phyloP scores from a whole-genome alignment of 768 basidiomycete species.

The Mycena pura region DNA sequence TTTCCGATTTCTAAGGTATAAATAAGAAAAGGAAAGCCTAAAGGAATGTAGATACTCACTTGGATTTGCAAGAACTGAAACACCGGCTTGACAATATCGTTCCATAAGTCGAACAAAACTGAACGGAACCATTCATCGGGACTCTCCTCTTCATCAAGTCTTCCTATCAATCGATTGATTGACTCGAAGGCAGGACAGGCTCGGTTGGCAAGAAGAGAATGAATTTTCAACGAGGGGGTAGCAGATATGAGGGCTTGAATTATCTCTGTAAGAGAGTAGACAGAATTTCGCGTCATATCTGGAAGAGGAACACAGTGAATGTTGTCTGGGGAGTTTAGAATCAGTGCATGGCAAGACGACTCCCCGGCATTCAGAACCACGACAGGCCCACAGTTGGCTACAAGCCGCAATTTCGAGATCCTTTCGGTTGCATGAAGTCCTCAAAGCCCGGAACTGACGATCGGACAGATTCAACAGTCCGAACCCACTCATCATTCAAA shows the following conservation, averaged over 20 bases:
- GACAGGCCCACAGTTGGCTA: too few relatives aligned
- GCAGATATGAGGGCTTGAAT: background rate
- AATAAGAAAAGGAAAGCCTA: background rate
- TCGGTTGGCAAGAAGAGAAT: background rate
- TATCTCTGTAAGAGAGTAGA: too few relatives aligned
- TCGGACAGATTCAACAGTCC: too few relatives aligned
- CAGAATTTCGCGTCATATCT: too few relatives aligned
- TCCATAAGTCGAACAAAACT: background rate
- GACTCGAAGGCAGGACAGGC: background rate
- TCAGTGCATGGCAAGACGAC: too few relatives aligned
- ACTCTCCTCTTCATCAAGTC: background rate
- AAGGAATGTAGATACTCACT: background rate
- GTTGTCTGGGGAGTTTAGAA: too few relatives aligned
- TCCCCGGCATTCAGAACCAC: too few relatives aligned
- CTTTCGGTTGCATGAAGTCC: too few relatives aligned
- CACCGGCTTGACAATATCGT: background rate
- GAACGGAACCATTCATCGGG: background rate
- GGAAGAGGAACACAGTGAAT: too few relatives aligned
- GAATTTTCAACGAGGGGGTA: background rate
- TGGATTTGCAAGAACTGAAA: background rate
- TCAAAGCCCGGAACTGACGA: too few relatives aligned
- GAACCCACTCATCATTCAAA: too few relatives aligned
- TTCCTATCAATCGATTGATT: background rate
- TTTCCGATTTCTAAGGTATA: background rate
- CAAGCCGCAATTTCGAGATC: too few relatives aligned